Evolutionary conservation across 805 yeast genomes (phyloP), one percentile per base, ranked within the genome.

Genomic region (Yamadazyma endophytica): DNA sequence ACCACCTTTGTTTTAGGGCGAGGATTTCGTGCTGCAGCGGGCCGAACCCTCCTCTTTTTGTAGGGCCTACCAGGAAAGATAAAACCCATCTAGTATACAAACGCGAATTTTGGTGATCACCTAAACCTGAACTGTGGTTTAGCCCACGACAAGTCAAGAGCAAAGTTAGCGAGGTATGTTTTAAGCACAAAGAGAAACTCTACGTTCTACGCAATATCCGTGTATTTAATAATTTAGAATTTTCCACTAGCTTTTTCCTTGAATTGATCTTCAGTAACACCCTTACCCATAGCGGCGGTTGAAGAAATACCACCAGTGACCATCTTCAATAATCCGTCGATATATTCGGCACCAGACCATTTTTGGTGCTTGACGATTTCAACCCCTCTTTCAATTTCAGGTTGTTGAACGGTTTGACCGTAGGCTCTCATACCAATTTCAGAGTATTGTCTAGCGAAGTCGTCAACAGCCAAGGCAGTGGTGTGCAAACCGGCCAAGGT

Each of bases 341-440:
- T 82, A 69, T 87, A 89, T 64, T 86, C 95, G 18, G 97, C 97
- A 56, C 97, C 97, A 25, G 96, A 87, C 97, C 97, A 90, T 63
- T 89, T 87, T 65, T 90, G 97, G 64, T 90, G 97, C 73, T 88
- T 90, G 43, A 90, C 94, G 37, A 90, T 95, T 62, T 90, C 97
- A 44, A 89, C 96, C 44, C 86, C 89, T 38, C 70, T 70, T 50
- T 81, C 86, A 58, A 89, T 84, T 70, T 90, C 97, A 39, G 79
- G 82, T 41, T 79, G 76, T 68, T 90, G 97, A 39, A 90, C 81
- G 43, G 69, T 69, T 56, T 79, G 82, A 35, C 96, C 97, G 58
- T 90, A 90, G 6, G 97, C 97, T 64, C 81, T 82, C 97, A 90
- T 90, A 46, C 97, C 97, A 46, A 75, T 73, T 58, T 76, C 68